Evolutionary conservation across 2,329 filamentous ascomycete genomes (phyloP).

Genomic region (Neofusicoccum umdonicola): DNA sequence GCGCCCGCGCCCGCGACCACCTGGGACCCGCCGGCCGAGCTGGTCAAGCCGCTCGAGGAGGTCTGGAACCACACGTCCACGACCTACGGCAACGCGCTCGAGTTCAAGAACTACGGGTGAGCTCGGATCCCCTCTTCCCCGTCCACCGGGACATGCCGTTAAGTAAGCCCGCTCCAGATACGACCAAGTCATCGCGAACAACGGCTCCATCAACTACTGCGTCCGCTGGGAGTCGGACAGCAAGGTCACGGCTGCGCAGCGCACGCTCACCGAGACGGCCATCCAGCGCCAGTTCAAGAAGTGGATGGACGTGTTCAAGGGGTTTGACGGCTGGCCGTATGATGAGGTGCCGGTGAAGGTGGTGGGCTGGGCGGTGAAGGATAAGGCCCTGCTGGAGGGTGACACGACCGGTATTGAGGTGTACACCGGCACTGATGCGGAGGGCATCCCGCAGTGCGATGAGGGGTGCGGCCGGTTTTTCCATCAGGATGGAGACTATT

Average conservation of each 20-base stretch:
- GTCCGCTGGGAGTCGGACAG: slow-evolving; percentile 46
- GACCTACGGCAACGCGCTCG: slow-evolving; percentile 25
- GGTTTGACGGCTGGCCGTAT: slow-evolving; percentile 47
- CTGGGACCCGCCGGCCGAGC: slow-evolving; percentile 28
- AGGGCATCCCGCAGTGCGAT: slow-evolving; percentile 44
- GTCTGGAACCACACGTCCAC: slow-evolving; percentile 27
- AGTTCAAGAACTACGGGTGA: slow-evolving; percentile 29
- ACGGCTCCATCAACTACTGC: slow-evolving; percentile 42
- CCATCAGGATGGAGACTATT: slow-evolving; percentile 44
- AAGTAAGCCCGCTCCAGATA: slow-evolving; percentile 17
- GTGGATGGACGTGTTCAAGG: slow-evolving; percentile 45
- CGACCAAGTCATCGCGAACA: slow-evolving; percentile 29
- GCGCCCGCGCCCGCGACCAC: slow-evolving; percentile 22
- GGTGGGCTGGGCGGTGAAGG: slow-evolving; percentile 46
- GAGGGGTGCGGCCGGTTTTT: slow-evolving; percentile 46
- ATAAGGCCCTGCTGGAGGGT: slow-evolving; percentile 35
- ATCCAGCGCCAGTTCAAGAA: slow-evolving; percentile 39
- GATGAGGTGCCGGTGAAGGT: slow-evolving; percentile 40
- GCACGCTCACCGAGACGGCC: slow-evolving; percentile 36
- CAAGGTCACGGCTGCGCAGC: slow-evolving; percentile 39
- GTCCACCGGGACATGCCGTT: no score
- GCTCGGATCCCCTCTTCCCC: no score
- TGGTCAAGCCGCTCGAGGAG: slow-evolving; percentile 24
- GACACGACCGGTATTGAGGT: slow-evolving; percentile 39
- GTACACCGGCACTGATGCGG: slow-evolving; percentile 42